These are phyloP conservation scores for Coprinopsis strossmayeri DNA, from an alignment of 768 basidiomycete species.

Conservation along the genomic window DNA sequence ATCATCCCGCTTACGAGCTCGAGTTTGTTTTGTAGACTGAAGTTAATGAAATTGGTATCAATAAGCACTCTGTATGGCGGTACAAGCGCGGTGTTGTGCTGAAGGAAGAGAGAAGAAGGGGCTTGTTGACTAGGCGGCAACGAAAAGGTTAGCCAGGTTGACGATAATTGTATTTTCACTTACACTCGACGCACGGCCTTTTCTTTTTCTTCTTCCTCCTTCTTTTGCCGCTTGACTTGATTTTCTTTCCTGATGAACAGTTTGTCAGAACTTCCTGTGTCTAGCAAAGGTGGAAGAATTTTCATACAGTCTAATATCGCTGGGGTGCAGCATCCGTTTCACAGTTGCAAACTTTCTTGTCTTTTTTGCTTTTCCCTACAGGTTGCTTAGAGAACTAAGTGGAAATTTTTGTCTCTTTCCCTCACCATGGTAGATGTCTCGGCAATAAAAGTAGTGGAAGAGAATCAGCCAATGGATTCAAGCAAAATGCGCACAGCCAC, in stretches of 20 bases:
- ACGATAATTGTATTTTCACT: conserved; percentile 23
- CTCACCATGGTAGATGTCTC: no score
- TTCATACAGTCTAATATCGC: conserved; percentile 83
- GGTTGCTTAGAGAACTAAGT: no score
- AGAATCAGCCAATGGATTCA: no score
- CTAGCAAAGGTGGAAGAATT: conserved; percentile 5
- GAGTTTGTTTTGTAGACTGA: conserved; percentile 95
- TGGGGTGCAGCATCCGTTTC: conserved; percentile 91
- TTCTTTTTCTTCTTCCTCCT: conserved; percentile 73
- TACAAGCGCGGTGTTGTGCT: conserved; percentile 92
- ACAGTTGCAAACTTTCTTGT: conserved; percentile 93
- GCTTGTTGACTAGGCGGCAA: conserved; percentile 57
- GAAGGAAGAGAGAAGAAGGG: conserved; percentile 89
- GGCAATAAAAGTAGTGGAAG: no score
- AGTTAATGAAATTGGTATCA: conserved; percentile 99
- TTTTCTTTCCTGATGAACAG: conserved; percentile 76
- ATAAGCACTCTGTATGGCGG: conserved; percentile 97
- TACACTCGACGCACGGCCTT: conserved; percentile 77
- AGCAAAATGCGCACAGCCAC: no score
- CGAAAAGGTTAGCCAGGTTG: conserved; percentile 7
- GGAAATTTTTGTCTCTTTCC: no score
- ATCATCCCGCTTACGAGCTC: conserved; percentile 98
- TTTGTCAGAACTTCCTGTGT: conserved; percentile 10
- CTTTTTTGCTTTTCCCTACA: conserved; percentile 89
- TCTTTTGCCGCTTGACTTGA: conserved; percentile 82